Base-by-base conservation (phyloP, 768 basidiomycete genomes). In the Symmetrospora coprosmae region DNA sequence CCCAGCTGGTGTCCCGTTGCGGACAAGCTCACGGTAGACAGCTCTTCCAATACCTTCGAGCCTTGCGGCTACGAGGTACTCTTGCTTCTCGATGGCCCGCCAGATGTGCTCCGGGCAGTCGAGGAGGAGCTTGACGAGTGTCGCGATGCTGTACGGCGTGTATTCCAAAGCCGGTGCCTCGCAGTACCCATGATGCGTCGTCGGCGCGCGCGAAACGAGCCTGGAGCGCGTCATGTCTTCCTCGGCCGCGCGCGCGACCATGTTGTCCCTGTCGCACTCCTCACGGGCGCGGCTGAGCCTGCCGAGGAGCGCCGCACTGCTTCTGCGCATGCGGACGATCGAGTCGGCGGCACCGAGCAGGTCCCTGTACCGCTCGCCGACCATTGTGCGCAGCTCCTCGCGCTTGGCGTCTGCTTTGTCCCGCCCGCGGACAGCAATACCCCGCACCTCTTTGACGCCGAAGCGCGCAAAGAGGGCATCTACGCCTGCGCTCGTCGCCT, bases 331-430 rank as follows among this genome's bases (percentile, higher is more conserved):
- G 35, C 69, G 66, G 4, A 70, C 65, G 41, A 70, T 70, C 37
- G 66, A 66, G 56, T 68, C 67, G 6, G 69, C 69, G 0, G 69
- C 69, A 2, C 67, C 59, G 11, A 70, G 56, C 4, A 70, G 47
- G 47, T 70, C 69, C n/a, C 69, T 63, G 33, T 70, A 70, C 9
- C 69, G 66, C 55, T 70, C 69, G 23, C 69, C 69, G 38, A 70
- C 69, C 69, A 70, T 70, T 1, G 67, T 65, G 6, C 66, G 19
- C 4, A 70, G 64, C 34, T 70, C 67, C 16, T 65, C 69, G 7
- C 66, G 63, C 40, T 70, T 70, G 38, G 60, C 61, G 1, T 61
- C 66, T 19, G 63, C 62, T 28, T 60, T 66, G 17, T n/a, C 61
- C 65, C 51, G 56, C 7, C 66, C 66, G 2, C 66, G 50, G 25